Base-by-base conservation (phyloP, 2,329 filamentous ascomycete genomes). In the Lojkania enalia region DNA sequence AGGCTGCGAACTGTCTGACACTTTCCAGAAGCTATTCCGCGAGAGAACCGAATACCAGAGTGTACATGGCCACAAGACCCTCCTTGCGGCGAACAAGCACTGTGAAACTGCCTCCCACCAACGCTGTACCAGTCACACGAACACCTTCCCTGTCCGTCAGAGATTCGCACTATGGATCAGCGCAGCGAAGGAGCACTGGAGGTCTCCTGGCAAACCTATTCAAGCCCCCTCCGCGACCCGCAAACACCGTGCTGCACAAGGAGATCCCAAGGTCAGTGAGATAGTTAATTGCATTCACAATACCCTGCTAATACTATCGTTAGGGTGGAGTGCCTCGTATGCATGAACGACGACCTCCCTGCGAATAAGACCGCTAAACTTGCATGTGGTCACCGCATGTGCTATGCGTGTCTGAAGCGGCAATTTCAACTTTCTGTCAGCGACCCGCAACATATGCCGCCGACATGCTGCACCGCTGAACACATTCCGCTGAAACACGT, bases 381-480 rank as follows among this genome's bases (percentile, higher is more conserved):
- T 25, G 80, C 82, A 54, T 95, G 90, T 64, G 83, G 83, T 2
- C 90, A 95, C 68, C 81, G 83, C 50, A 90, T 92, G 86, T 95
- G 90, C 69, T 78, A 87, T 52, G 67, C 77, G 5, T 95, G 90
- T 66, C 74, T 96, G 30, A 86, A 83, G 66, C 81, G 83, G 38
- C 79, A 83, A 45, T 95, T 95, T 70, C 82, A 78, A 42, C 77
- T 89, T 49, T 94, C 89, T 9, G 76, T 91, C 50, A 84, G 78
- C 31, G 88, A 95, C 63, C 84, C 87, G 1, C 80, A 84, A 48
- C 84, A 89, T 55, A 95, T 95, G 88, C 89, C 90, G 14, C 90
- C 90, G 0, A 81, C 78, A 63, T 96, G 90, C 70, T 96, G 90
- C 69, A 86, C 81, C 2, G 61, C 79, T 15, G 82, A 89, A 11